Base-by-base conservation (phyloP, 1,139 yeast genomes). In the Pichia sp. region DNA sequence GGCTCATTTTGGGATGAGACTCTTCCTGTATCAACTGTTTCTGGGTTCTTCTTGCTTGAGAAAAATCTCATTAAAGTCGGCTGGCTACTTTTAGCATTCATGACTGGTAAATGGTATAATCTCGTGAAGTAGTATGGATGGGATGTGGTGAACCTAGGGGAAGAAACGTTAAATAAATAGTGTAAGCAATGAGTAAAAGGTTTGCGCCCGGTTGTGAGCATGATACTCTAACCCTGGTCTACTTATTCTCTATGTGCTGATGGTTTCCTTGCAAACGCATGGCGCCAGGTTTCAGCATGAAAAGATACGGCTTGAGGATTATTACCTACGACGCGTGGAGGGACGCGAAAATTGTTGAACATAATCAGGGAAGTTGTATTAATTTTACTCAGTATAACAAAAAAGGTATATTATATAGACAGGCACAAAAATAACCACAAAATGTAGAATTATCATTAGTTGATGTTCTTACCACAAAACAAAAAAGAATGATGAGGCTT, bases 381-480 rank as follows among this genome's bases (percentile, higher is more conserved):
- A 36, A 36, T 12, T 36, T 50, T 49, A 46, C 48, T 52, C 48
- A 55, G 45, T 52, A 46, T 42, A 54, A 53, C 43, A 49, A 20
- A 20, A 51, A 55, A 47, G 29, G 43, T 27, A 48, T 29, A 31
- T 33, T 48, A 49, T 49, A 46, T 29, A 46, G 45, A 49, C 54
- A 52, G 40, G 27, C 38, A 27, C 42, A 20, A 29, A 20, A 33
- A 38, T n/a, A 24, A n/a, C n/a, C 10, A 17, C 30, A 46, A n/a
- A n/a, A 27, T n/a, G 14, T 5, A 16, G 4, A 12, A 4, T 29
- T 3, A 30, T 8, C 41, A 29, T 16, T 16, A 4, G 7, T 6
- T n/a, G 10, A 7, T 51, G 57, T 55, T 51, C 63, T 60, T 60
- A 60, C 63, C 63, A 60, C 63, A 60, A 60, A 58, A 53, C 55